These are phyloP conservation scores for Plasmodium knowlesi DNA, from an alignment of 169 alveolate genomes.

Conservation along the genomic window DNA sequence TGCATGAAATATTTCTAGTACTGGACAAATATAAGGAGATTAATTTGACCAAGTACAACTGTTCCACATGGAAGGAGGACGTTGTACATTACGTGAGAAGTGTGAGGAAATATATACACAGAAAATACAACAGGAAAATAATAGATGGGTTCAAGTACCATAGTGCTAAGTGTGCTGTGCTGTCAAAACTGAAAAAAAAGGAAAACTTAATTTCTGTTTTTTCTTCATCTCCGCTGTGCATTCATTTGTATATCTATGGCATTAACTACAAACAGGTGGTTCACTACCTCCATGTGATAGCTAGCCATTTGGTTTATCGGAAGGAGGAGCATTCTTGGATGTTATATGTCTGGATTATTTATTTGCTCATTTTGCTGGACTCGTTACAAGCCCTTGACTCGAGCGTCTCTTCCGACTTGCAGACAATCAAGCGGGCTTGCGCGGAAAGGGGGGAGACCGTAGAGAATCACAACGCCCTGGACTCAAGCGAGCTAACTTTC, in stretches of 20 bases:
- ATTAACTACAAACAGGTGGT: slow-evolving; percentile 42
- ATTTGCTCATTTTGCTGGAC: slow-evolving; percentile 45
- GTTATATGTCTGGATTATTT: slow-evolving; percentile 19
- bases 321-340: neutral
- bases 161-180: slow-evolving; percentile 23
- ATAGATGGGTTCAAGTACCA: slow-evolving; percentile 25
- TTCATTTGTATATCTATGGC: slow-evolving; percentile 64
- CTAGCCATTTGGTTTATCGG: neutral
- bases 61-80: neutral
- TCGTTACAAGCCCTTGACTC: slow-evolving; percentile 55
- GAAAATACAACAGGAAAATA: slow-evolving; percentile 44
- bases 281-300: slow-evolving; percentile 27
- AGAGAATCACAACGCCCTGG: neutral
- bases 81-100: neutral
- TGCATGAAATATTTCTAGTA: neutral
- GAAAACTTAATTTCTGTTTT: slow-evolving; percentile 26
- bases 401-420: slow-evolving; percentile 46
- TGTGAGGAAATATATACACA: slow-evolving; percentile 46
- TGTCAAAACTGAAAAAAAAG: slow-evolving; percentile 14
- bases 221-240: slow-evolving; percentile 16
- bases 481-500: neutral
- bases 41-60: neutral
- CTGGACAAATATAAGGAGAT: slow-evolving; percentile 14
- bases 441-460: neutral
- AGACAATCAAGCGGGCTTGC: slow-evolving; percentile 38